Conservation (phyloP, 352 stramenopile genomes). For the Globisporangium megalacanthum region DNA sequence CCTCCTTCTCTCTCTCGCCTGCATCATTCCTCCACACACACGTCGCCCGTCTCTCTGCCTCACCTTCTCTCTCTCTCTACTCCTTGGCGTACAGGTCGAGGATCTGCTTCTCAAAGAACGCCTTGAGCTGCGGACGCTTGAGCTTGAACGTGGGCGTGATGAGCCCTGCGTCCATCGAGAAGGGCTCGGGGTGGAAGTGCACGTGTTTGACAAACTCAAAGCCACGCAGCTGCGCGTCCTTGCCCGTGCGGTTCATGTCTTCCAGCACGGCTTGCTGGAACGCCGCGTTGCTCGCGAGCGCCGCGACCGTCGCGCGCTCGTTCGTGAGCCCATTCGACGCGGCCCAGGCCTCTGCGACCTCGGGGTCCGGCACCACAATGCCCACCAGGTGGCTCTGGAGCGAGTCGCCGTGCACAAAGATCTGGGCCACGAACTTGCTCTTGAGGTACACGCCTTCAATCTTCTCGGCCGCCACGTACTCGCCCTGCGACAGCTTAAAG, state of each 20-base stretch:
- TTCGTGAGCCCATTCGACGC: slow-evolving; percentile 24
- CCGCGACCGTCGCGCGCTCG: slow-evolving; percentile 21
- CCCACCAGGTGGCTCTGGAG: slow-evolving; percentile 93
- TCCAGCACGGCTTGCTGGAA: slow-evolving; percentile 64
- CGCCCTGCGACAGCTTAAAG: slow-evolving; percentile 93
- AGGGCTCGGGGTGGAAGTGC: slow-evolving; percentile 80
- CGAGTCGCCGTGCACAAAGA: slow-evolving; percentile 96
- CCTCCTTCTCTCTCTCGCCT: no score
- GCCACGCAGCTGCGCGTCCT: slow-evolving; percentile 72
- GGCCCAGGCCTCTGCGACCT: slow-evolving; percentile 52
- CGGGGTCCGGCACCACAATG: slow-evolving; percentile 86
- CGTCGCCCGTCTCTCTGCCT: background rate
- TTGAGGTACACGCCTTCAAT: slow-evolving; percentile 94
- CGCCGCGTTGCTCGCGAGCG: slow-evolving; percentile 37
- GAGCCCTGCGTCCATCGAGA: slow-evolving; percentile 88
- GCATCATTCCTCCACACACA: no score
- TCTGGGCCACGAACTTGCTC: slow-evolving; percentile 90
- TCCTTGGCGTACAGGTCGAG: slow-evolving; percentile 42
- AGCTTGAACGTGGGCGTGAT: slow-evolving; percentile 96
- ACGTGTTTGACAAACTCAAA: slow-evolving; percentile 92
- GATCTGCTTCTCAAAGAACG: slow-evolving; percentile 43
- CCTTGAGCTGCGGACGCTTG: slow-evolving; percentile 77
- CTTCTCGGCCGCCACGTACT: slow-evolving; percentile 97
- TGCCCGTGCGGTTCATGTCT: slow-evolving; percentile 55
- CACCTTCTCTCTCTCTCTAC: slow-evolving; percentile 9